Evolutionary conservation across 495 filamentous ascomycete species (phyloP).

Genomic region (Cryomyces minteri): DNA sequence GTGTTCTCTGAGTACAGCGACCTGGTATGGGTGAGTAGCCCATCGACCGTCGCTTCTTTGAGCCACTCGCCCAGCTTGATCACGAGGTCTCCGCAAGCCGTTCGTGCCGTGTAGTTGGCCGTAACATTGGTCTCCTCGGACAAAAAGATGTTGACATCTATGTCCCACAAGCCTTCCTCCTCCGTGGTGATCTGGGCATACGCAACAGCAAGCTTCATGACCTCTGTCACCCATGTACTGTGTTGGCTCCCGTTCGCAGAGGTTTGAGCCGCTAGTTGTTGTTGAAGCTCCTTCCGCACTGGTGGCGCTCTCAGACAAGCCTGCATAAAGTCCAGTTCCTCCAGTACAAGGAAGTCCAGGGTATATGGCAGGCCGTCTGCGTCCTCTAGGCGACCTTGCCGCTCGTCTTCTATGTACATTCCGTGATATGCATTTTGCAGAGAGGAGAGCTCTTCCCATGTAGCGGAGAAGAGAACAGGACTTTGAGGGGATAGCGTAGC

Average conservation of each 20-base stretch:
- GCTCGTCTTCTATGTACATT: slow-evolving; percentile 69
- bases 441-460: slow-evolving; percentile 68
- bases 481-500: slow-evolving; percentile 64
- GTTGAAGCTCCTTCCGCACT: slow-evolving; percentile 67
- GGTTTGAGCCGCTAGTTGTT: slow-evolving; percentile 38
- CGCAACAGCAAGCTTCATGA: slow-evolving; percentile 62
- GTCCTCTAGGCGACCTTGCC: slow-evolving; percentile 77
- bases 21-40: slow-evolving; percentile 53
- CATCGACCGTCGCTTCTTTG: slow-evolving; percentile 46
- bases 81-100: slow-evolving; percentile 74
- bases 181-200: slow-evolving; percentile 88
- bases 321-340: slow-evolving; percentile 87
- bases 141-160: slow-evolving; percentile 87
- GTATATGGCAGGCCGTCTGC: slow-evolving; percentile 83
- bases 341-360: slow-evolving; percentile 80
- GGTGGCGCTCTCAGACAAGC: slow-evolving; percentile 64
- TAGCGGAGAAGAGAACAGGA: slow-evolving; percentile 56
- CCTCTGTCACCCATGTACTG: slow-evolving; percentile 53
- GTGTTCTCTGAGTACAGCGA: slow-evolving; percentile 31
- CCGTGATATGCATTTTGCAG: slow-evolving; percentile 53
- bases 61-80: slow-evolving; percentile 93
- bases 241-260: slow-evolving; percentile 35
- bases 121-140: slow-evolving; percentile 89
- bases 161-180: slow-evolving; percentile 88
- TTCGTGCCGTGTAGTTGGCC: slow-evolving; percentile 89